These are phyloP conservation scores for Elongisporangium senticosum DNA, from an alignment of 352 stramenopile species.

Conservation along the genomic window DNA sequence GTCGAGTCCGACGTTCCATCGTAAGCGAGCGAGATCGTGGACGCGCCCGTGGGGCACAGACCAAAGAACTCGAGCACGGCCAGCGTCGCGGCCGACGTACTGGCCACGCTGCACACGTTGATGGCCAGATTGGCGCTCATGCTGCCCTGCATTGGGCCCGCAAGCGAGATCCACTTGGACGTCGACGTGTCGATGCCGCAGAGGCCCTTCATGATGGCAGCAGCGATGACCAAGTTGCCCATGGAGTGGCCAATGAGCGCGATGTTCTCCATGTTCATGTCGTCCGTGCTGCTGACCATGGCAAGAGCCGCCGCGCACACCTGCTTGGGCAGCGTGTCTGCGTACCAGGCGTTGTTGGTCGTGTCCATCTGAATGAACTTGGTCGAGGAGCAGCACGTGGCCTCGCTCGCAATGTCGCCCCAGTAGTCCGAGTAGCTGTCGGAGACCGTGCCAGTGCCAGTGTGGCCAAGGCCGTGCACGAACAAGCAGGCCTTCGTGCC, in stretches of 20 bases:
- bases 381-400: slow-evolving; percentile 25
- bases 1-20: slow-evolving; percentile 11
- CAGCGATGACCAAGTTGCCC: slow-evolving; percentile 32
- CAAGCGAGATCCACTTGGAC: slow-evolving; percentile 38
- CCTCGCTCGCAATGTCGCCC: slow-evolving; percentile 16
- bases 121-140: slow-evolving; percentile 11
- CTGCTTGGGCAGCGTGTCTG: slow-evolving; percentile 11
- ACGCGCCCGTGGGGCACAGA: slow-evolving; percentile 13
- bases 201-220: slow-evolving; percentile 16
- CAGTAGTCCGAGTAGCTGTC: slow-evolving; percentile 17
- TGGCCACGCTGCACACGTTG: slow-evolving; percentile 11
- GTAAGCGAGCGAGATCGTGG: slow-evolving; percentile 13
- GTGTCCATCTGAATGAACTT: slow-evolving; percentile 29
- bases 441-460: slow-evolving; percentile 5
- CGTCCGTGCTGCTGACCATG: slow-evolving; percentile 6
- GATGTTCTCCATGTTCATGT: slow-evolving; percentile 17
- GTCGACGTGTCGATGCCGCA: slow-evolving; percentile 19
- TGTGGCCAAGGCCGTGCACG: slow-evolving; percentile 20
- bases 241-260: slow-evolving; percentile 41
- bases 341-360: slow-evolving; percentile 16
- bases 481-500: slow-evolving; percentile 24
- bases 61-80: slow-evolving; percentile 9
- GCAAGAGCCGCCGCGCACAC: slow-evolving; percentile 15
- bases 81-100: background rate
- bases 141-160: slow-evolving; percentile 28